phyloP scores from a whole-genome alignment of 768 basidiomycete species.

The Mycena rosella region DNA sequence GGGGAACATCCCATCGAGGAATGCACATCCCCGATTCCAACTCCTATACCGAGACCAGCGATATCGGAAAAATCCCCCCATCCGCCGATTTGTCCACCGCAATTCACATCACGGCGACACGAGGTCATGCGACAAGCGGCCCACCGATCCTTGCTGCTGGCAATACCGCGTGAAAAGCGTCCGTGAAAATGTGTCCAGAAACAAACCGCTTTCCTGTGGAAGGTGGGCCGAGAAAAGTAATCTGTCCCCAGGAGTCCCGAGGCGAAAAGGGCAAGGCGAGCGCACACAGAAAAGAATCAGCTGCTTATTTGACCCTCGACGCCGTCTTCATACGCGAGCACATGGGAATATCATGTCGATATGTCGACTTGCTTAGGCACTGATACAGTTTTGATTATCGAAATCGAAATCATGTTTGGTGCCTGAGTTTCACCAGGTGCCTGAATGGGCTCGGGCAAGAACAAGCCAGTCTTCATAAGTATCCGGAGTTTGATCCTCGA shows the following conservation, averaged over 20 bases:
- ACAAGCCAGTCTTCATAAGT: too few species aligned
- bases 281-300: neutral
- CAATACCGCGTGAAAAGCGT: too few species aligned
- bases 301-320: too few species aligned
- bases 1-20: neutral
- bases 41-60: neutral
- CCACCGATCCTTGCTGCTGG: neutral
- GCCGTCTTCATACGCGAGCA: constrained; percentile 7
- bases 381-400: neutral
- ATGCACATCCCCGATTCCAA: neutral
- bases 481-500: too few species aligned
- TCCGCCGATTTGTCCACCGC: constrained; percentile 2
- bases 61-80: neutral
- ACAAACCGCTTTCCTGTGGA: too few species aligned
- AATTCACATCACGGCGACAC: neutral
- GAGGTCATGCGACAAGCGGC: constrained; percentile 25
- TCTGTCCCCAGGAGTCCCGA: too few species aligned
- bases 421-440: neutral
- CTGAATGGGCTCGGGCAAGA: too few species aligned
- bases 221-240: too few species aligned
- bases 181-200: too few species aligned
- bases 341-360: constrained; percentile 30
- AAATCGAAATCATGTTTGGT: neutral
- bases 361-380: constrained; percentile 23
- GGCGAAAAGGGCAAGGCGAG: neutral